Conservation (phyloP, 228 moss, liverwort and hornwort species). For the Sphagnum fallax region DNA sequence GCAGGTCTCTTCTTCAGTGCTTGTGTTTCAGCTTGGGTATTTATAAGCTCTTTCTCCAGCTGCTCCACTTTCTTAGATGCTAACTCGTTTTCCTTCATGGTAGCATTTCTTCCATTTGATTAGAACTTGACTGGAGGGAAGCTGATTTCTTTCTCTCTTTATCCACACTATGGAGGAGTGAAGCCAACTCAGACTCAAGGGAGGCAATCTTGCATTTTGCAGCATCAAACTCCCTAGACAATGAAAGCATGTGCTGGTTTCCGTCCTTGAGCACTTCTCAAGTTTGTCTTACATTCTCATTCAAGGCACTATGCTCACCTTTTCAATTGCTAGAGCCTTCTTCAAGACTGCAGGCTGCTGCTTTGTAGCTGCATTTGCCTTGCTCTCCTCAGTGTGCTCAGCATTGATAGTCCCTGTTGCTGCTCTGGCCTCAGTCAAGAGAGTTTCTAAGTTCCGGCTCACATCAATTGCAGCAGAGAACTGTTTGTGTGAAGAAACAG, state of each 20-base stretch:
- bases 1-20: conserved; percentile 41
- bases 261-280: conserved; percentile 50
- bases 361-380: conserved; percentile 38
- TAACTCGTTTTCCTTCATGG: conserved; percentile 23
- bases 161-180: conserved; percentile 34
- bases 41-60: conserved; percentile 41
- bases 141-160: conserved; percentile 41
- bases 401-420: conserved; percentile 28
- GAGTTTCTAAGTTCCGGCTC: conserved; percentile 37
- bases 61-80: conserved; percentile 38
- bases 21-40: conserved; percentile 38
- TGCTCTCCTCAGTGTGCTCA: conserved; percentile 41
- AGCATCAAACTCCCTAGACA: conserved; percentile 37
- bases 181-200: conserved; percentile 26
- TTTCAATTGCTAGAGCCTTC: conserved; percentile 38
- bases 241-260: conserved; percentile 38
- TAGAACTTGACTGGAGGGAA: conserved; percentile 15
- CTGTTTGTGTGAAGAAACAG: conserved; percentile 36
- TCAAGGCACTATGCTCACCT: conserved; percentile 42
- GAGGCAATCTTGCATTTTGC: conserved; percentile 34
- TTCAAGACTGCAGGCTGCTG: conserved; percentile 43
- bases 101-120: conserved; percentile 19
- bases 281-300: conserved; percentile 47
- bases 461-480: conserved; percentile 45
- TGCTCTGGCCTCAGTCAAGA: conserved; percentile 39